Evolutionary conservation across 805 yeast genomes (phyloP), one percentile per base, ranked within the genome.

Genomic region (Tetrapisispora pingtungensis): DNA sequence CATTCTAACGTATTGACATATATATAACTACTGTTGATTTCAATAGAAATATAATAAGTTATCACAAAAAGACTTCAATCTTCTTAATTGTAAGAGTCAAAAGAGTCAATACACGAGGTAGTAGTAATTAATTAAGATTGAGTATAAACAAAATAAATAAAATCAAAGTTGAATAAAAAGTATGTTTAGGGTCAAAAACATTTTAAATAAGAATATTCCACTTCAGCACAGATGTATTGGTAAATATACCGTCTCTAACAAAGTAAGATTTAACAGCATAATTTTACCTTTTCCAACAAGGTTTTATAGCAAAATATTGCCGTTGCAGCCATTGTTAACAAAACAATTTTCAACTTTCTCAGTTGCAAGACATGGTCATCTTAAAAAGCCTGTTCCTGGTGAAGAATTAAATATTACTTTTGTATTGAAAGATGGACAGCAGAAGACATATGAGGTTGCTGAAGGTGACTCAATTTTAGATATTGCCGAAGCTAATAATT

Each of bases 391-490:
- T 33, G 82, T 83, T 36, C 85, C 93, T 2, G 98, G 98, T 33
- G 95, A 93, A 68, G 98, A 90, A 49, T 56, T 84, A 30, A 80
- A 81, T 49, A 73, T 90, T 41, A 89, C 97, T 0, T 93, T 87
- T 64, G 85, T 93, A 45, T 80, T 95, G 31, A 88, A 89, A 58
- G 96, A 90, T 49, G 97, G 97, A 4, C 71, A 74, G 36, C 96
- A 88, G 60, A 70, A 78, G 51, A 77, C 84, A 1, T 77, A 75
- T 54, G 96, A 88, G 58, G 97, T 83, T 1, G 81, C 90, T 2
- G 96, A 83, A 54, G 97, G 97, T 13, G 98, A 93, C 59, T 79
- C 88, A 32, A 59, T 93, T 24, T 68, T 93, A 61, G 98, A 93
- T 61, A 87, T 93, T 45, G 98, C 97, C 6, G 97, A 93, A 67